Percentiles rank a stretch among this genome's conserved stretches.
These are phyloP conservation scores for Cystobasidium pallidum DNA, from an alignment of 1,284 basidiomycete species.

Conservation along the genomic window DNA sequence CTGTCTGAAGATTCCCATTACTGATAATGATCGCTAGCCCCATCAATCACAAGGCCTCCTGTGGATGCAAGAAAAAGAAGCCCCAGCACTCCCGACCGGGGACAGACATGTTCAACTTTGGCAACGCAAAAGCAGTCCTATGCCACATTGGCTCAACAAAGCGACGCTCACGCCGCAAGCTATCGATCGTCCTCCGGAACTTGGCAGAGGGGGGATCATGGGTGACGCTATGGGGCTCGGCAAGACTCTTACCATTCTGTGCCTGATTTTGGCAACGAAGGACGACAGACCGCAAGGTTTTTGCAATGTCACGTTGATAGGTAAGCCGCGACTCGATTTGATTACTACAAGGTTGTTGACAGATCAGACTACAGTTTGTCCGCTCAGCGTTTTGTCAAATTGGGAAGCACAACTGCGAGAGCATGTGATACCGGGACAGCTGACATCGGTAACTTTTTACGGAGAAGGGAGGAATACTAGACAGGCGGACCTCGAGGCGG, in stretches of 20 bases:
- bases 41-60: slow-evolving; percentile 52
- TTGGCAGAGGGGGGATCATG: slow-evolving; percentile 80
- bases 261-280: slow-evolving; percentile 74
- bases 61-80: slow-evolving; percentile 62
- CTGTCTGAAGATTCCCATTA: too few species aligned
- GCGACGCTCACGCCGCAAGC: slow-evolving; percentile 76
- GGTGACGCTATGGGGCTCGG: slow-evolving; percentile 60
- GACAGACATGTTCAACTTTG: slow-evolving; percentile 86
- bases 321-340: slow-evolving; percentile 61
- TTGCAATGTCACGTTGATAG: slow-evolving; percentile 72
- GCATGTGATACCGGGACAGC: slow-evolving; percentile 59
- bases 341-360: too few species aligned
- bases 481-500: slow-evolving; percentile 65
- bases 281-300: slow-evolving; percentile 64
- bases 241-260: slow-evolving; percentile 80
- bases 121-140: slow-evolving; percentile 63
- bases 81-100: slow-evolving; percentile 69
- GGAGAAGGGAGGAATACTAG: slow-evolving; percentile 65
- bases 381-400: slow-evolving; percentile 83
- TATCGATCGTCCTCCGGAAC: slow-evolving; percentile 61
- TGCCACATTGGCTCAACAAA: slow-evolving; percentile 60
- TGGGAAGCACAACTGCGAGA: slow-evolving; percentile 80
- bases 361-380: slow-evolving; percentile 67
- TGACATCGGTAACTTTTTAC: slow-evolving; percentile 71
- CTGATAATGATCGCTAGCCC: neutral